Evolutionary conservation across 208 protist species (phyloP).

Genomic region (Willaertia magna): DNA sequence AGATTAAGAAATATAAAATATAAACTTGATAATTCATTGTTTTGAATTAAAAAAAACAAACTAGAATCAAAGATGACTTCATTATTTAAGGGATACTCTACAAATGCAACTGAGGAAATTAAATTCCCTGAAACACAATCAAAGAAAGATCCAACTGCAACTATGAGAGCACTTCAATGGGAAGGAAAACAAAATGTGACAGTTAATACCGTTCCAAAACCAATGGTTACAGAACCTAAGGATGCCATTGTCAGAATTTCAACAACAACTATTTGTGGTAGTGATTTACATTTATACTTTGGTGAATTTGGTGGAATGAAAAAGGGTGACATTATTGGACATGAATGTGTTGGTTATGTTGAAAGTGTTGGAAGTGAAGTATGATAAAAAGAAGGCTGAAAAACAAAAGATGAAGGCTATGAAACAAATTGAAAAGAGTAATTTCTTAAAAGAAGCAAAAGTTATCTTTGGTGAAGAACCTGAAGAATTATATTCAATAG

Average conservation of each 20-base stretch:
- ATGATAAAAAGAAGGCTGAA: not conserved
- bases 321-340: constrained; percentile 31
- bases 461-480: not conserved
- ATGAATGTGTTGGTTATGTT: constrained; percentile 28
- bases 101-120: not conserved
- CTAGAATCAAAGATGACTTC: not conserved
- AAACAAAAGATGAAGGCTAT: not conserved
- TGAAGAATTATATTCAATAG: not conserved
- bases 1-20: too few species aligned
- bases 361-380: constrained; percentile 22
- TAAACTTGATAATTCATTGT: too few species aligned
- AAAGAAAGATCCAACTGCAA: not conserved
- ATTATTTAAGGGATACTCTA: too few species aligned
- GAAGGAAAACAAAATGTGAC: constrained; percentile 18
- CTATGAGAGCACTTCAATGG: constrained; percentile 24
- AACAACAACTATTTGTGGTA: constrained; percentile 30
- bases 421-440: not conserved
- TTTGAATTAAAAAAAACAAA: too few species aligned
- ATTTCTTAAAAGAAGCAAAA: not conserved
- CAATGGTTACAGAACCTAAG: constrained; percentile 19
- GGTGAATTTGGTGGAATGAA: constrained; percentile 30
- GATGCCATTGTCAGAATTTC: constrained; percentile 29
- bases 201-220: constrained; percentile 7
- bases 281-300: constrained; percentile 35
- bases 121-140: not conserved